phyloP scores from a whole-genome alignment of 352 stramenopile species.

The Phytophthora citrophthora region DNA sequence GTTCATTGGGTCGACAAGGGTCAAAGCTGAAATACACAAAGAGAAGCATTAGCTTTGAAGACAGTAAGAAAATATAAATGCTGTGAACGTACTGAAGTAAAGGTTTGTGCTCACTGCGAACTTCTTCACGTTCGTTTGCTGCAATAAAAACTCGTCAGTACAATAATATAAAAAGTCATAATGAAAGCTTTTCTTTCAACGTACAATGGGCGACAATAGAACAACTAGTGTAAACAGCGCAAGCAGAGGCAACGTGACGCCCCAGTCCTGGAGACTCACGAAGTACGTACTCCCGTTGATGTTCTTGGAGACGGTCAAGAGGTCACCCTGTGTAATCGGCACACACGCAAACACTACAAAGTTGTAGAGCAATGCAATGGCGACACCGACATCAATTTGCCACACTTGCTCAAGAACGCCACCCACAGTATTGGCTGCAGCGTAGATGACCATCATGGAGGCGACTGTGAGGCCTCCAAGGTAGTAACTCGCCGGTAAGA shows the following conservation, averaged over 20 bases:
- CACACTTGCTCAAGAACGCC: constrained; percentile 70
- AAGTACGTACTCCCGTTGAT: constrained; percentile 63
- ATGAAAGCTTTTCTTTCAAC: neutral
- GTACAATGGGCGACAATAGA: constrained; percentile 63
- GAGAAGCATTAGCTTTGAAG: neutral
- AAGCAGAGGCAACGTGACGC: constrained; percentile 60
- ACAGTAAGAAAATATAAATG: neutral
- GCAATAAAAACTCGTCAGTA: neutral
- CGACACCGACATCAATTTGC: constrained; percentile 76
- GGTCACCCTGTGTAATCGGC: constrained; percentile 50
- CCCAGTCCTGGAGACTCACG: constrained; percentile 72
- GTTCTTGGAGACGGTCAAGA: constrained; percentile 54
- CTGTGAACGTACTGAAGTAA: constrained; percentile 68
- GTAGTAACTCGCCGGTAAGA: constrained; percentile 73
- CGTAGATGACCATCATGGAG: constrained; percentile 77
- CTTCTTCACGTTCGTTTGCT: constrained; percentile 78
- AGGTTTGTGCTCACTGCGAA: constrained; percentile 80
- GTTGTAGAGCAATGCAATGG: constrained; percentile 78
- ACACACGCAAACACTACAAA: constrained; percentile 66
- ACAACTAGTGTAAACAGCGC: constrained; percentile 72
- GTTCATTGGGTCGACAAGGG: constrained; percentile 73
- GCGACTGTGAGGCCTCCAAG: constrained; percentile 70
- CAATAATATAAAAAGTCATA: constrained; percentile 1
- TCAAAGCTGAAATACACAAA: constrained; percentile 49
- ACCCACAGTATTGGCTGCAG: constrained; percentile 60